Evolutionary conservation across 331 rosid genomes (phyloP).

Genomic region (Stylosanthes scabra): DNA sequence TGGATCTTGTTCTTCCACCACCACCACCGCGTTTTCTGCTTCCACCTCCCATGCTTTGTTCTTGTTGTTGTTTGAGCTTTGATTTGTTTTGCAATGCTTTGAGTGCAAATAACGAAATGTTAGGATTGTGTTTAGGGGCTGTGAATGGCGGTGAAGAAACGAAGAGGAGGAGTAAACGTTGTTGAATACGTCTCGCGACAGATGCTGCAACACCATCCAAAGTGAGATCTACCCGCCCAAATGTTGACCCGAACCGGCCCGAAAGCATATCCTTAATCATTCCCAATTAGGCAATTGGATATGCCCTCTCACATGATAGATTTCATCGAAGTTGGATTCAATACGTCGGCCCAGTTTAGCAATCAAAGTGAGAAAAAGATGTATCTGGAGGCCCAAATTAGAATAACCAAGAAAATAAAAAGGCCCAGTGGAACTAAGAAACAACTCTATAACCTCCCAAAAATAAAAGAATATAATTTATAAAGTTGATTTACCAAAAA

Average conservation of each 20-base stretch:
- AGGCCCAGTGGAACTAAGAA: neutral
- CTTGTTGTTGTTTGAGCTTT: neutral
- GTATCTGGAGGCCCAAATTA: too few species aligned
- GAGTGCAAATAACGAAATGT: too few species aligned
- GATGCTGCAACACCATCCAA: neutral
- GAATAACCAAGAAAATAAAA: too few species aligned
- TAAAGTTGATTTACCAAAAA: too few species aligned
- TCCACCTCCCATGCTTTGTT: conserved; percentile 66
- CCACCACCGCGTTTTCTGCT: conserved; percentile 50
- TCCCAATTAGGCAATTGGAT: neutral
- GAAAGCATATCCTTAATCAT: conserved; percentile 16
- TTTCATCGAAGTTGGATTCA: neutral
- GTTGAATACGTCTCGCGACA: neutral
- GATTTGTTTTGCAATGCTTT: conserved; percentile 9
- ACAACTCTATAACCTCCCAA: too few species aligned
- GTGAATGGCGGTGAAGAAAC: conserved; percentile 8
- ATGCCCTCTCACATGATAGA: neutral
- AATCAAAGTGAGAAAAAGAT: too few species aligned
- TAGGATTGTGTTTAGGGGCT: neutral
- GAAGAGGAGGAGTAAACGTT: neutral
- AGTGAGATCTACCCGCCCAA: conserved; percentile 3
- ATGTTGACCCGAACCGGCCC: conserved; percentile 4
- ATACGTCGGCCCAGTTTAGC: conserved; percentile 22
- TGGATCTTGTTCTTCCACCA: conserved; percentile 33
- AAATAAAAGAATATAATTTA: too few species aligned